These are phyloP conservation scores for Suillus decipiens DNA, from an alignment of 768 basidiomycete species.

Conservation along the genomic window DNA sequence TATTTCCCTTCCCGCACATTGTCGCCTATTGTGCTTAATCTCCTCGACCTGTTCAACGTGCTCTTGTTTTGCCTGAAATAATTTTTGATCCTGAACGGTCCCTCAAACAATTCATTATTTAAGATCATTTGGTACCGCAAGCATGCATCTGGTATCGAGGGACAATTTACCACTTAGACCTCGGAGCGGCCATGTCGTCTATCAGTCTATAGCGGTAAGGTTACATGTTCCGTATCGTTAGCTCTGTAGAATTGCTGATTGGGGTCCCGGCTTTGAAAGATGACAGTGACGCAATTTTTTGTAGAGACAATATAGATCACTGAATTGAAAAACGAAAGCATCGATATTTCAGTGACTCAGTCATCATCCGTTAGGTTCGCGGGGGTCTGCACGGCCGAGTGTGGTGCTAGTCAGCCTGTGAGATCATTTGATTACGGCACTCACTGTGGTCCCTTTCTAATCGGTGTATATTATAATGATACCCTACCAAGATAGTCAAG, in stretches of 20 bases:
- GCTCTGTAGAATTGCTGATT: background rate
- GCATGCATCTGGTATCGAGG: background rate
- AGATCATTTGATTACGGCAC: background rate
- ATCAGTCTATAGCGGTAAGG: background rate
- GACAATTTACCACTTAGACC: background rate
- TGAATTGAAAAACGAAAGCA: background rate
- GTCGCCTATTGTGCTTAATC: background rate
- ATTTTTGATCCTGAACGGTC: background rate
- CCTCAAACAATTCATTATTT: background rate
- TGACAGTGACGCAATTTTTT: background rate
- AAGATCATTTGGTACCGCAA: background rate
- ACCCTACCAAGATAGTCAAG: background rate
- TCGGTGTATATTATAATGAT: background rate
- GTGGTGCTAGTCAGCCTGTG: background rate
- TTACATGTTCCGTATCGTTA: background rate
- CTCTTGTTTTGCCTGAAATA: background rate
- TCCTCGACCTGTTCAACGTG: background rate
- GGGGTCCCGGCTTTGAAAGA: background rate
- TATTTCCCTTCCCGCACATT: background rate
- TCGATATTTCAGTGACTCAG: background rate
- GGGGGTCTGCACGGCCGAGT: background rate
- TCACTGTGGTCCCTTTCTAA: background rate
- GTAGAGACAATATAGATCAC: background rate
- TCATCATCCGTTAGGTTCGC: background rate
- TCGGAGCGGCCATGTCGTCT: background rate